Base-by-base conservation (phyloP, 2,329 filamentous ascomycete genomes). In the Diaporthe humulicola region DNA sequence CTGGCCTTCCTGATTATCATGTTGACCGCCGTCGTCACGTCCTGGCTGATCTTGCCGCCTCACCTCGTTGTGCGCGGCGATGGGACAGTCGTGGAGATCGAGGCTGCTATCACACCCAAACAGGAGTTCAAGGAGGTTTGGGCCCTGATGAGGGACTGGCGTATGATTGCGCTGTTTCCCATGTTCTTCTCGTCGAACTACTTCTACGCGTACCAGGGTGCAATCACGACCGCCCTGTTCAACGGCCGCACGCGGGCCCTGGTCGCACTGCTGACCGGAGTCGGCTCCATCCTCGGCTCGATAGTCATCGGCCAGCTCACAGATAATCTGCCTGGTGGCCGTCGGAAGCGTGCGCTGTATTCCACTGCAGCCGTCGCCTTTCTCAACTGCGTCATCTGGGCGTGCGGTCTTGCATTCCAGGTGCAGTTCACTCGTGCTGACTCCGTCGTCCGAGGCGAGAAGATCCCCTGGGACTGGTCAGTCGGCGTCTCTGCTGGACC, bases 111-210 rank as follows among this genome's bases (percentile, higher is more conserved):
- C 36, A 73, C 73, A 0, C 73, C 76, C 6, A 64, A 30, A 58
- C 57, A 74, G 30, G 78, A 79, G 67, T 73, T 78, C 69, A 64
- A 64, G 25, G 77, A 76, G 52, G 61, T 79, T 4, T 60, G 58
- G 33, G 48, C 52, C 6, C 38, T 78, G 50, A 33, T 76, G 25
- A 74, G 52, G 71, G 78, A 79, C 61, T 77, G 75, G 76, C 73
- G 77, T 80, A 93, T 95, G 78, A 77, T 95, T 64, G 83, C 92
- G 9, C 88, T 95, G 40, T 95, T 95, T 84, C 94, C 94, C 79
- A 94, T 96, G 92, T 96, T 96, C 86, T 90, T 94, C 82, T 90
- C 92, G 30, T 94, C 92, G 81, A 96, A 96, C 83, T 95, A 93
- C 92, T 96, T 96, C 84, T 94, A 94, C 83, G 91, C 91, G 73